Percentiles rank a stretch among this genome's conserved stretches.
phyloP scores from a whole-genome alignment of 306 rosid species.

The Prunus mira region DNA sequence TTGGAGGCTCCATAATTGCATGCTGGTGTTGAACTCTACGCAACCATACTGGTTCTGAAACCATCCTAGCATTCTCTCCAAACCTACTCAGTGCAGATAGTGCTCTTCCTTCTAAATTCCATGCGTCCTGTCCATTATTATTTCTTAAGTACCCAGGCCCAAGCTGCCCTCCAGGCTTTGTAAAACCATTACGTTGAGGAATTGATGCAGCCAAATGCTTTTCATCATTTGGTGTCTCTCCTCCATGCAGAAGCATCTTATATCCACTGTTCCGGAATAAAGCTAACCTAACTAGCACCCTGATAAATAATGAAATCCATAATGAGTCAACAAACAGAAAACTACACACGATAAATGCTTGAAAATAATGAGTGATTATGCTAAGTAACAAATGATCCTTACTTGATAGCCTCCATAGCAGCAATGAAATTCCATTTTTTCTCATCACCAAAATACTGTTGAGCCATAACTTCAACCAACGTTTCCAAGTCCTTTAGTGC shows the following conservation, averaged over 20 bases:
- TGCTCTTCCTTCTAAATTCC: conserved; percentile 86
- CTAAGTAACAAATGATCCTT: conserved; percentile 33
- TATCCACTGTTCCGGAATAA: conserved; percentile 80
- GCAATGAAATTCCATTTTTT: conserved; percentile 95
- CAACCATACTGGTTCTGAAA: conserved; percentile 57
- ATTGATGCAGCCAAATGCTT: conserved; percentile 30
- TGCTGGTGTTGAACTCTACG: conserved; percentile 59
- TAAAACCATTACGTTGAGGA: conserved; percentile 33
- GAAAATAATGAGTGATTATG: conserved; percentile 20
- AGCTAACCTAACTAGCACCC: conserved; percentile 82
- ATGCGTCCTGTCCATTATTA: conserved; percentile 37
- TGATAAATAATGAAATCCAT: conserved; percentile 34
- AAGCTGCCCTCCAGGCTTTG: conserved; percentile 33
- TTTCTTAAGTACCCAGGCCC: conserved; percentile 39
- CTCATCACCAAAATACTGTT: conserved; percentile 81
- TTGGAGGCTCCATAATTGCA: conserved; percentile 50
- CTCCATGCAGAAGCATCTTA: conserved; percentile 83
- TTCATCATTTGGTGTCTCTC: conserved; percentile 59
- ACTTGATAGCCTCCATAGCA: conserved; percentile 81
- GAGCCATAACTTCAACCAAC: conserved; percentile 83
- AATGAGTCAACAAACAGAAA: conserved; percentile 11
- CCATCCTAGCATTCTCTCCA: conserved; percentile 70
- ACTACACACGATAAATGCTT: conserved; percentile 1
- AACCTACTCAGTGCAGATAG: conserved; percentile 74
- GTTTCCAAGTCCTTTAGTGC: conserved; percentile 90